Base-by-base conservation (phyloP, 2,329 filamentous ascomycete species). In the Trichoderma pleuroti region DNA sequence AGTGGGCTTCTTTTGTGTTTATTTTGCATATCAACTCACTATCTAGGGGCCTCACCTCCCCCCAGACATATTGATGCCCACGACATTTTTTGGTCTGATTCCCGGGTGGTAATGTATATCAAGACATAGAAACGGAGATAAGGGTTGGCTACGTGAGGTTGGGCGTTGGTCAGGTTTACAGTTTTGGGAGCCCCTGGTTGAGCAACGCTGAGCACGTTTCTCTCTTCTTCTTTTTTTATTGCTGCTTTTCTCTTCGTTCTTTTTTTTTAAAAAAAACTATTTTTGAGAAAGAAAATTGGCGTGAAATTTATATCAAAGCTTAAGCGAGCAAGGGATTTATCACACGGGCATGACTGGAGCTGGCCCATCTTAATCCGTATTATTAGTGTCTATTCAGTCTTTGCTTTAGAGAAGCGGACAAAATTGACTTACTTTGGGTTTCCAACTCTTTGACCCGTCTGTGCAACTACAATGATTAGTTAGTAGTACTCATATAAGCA, bases 31-130 rank as follows among this genome's bases (percentile, higher is more conserved):
- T 68, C 64, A 59, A 68, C 18, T 59, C 36, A 32, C 28, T 59
- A 30, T 68, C 64, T 49, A 34, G 54, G 66, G 42, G 66, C 28
- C 21, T 52, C 57, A 54, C 57, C 56, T 26, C 26, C 30, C 66
- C 66, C 42, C n/a, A 52, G 56, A 62, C 56, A 54, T 46, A 52
- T 60, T 61, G 54, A 70, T 61, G 62, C 56, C 52, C 49, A 65
- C 49, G 70, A 39, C 30, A 70, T 70, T 65, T 56, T 42, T 72
- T 5, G 59, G 68, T 73, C 65, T 68, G 42, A 70, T 71, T 73
- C 65, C 70, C 57, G 74, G 74, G 74, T 72, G 73, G 72, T 73
- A 74, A 75, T 75, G 74, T 75, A 74, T 74, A 75, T 73, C 72
- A 74, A 72, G 68, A 68, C 70, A 74, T 74, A 72, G 75, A 66